Evolutionary conservation across 306 rosid species (phyloP), one percentile per base, ranked within the genome.

Genomic region (Lagenaria siceraria): DNA sequence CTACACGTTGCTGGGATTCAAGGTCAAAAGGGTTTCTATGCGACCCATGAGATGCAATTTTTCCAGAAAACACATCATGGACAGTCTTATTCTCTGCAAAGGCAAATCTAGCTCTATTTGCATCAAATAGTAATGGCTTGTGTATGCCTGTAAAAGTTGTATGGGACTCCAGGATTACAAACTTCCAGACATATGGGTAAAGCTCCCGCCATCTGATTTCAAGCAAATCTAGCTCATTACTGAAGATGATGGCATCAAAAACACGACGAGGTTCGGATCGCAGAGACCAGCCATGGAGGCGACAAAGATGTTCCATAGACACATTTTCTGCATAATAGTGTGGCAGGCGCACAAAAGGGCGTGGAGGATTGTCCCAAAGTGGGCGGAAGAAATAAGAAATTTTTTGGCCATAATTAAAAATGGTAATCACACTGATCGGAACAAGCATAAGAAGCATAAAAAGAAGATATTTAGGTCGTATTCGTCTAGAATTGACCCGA

Each of bases 241-340:
- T 95, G 84, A 95, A 95, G 82, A 95, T 92, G 77, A 92, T 66
- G 75, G 85, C 97, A 84, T 95, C 93, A 40, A 82, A 90, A 55
- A 92, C 81, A 66, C 79, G 87, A 35, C 97, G 97, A 22, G 96
- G 97, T 62, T 87, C 40, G 4, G 88, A 18, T 36, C 93, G 96
- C 17, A 85, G 65, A 5, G 99, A 86, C 99, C 97, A 92, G 68
- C 88, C 97, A 63, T 95, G 97, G 56, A 95, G 96, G 27, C 9
- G 84, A 84, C 97, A 95, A 31, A 95, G 97, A 68, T 89, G 93
- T 68, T 84, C 89, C 90, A 86, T 79, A 1, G 96, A 88, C 56
- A 92, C 89, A 84, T 95, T 92, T 80, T 95, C 97, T 31, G 97
- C 99, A 77, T 95, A 92, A 75, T 86, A 95, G 86, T 95, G 97